Conservation (phyloP, 805 yeast genomes). For the Kazachstania taianensis region DNA sequence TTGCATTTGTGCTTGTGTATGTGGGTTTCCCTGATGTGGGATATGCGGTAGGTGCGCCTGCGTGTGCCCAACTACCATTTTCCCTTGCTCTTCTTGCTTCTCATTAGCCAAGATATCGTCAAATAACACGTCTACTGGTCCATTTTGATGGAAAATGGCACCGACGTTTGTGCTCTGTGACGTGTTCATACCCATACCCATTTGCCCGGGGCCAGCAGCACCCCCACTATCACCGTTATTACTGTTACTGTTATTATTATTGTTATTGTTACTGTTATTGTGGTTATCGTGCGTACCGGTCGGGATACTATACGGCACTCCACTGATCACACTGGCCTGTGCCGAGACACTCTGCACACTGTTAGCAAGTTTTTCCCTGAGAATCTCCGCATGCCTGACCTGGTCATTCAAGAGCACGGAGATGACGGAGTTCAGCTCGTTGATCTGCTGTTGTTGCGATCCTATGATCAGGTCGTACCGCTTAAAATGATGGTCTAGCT, state of each 20-base stretch:
- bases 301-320: neutral
- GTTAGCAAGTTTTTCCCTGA: slow-evolving; percentile 19
- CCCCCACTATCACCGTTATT: neutral
- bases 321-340: slow-evolving; percentile 3
- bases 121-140: neutral
- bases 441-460: slow-evolving; percentile 27
- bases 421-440: slow-evolving; percentile 19
- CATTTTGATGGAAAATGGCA: neutral
- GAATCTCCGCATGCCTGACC: slow-evolving; percentile 20
- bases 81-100: neutral
- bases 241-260: neutral
- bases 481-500: slow-evolving; percentile 26
- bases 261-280: neutral
- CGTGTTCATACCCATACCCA: no score
- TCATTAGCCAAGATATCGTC: slow-evolving; percentile 1
- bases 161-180: neutral
- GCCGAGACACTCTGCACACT: slow-evolving; percentile 20
- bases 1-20: no score
- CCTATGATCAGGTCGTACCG: slow-evolving; percentile 22
- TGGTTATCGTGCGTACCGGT: neutral
- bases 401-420: slow-evolving; percentile 23
- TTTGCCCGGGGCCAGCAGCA: no score
- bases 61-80: no score
- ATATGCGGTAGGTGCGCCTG: no score
- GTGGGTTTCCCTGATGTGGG: no score